Base-by-base conservation (phyloP, 2,329 filamentous ascomycete genomes). In the Pestalotiopsis sp. region DNA sequence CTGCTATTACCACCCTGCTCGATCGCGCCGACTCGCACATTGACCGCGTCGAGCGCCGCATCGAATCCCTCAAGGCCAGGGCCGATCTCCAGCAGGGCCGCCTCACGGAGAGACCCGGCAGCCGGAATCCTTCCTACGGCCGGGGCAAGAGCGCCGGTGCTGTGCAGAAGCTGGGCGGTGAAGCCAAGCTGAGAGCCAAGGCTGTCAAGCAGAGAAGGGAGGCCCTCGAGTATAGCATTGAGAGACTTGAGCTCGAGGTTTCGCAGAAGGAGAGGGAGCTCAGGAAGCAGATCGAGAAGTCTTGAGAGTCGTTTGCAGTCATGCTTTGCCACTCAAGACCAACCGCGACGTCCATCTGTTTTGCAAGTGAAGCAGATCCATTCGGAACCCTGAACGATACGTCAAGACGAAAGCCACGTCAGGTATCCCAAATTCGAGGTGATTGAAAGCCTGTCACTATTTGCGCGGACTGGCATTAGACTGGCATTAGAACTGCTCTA, bases 161-260 rank as follows among this genome's bases (percentile, higher is more conserved):
- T 23, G 11, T 65, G 67, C 17, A 36, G n/a, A 63, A 75, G 75
- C 83, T 93, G 70, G 90, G 89, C 39, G 81, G 80, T 2, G 84
- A 85, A 72, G 84, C 85, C 59, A 84, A 83, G 73, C 76, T 89
- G 63, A 80, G 85, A 23, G 86, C 85, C 2, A 82, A 85, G 74
- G 91, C 92, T 71, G 80, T 96, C 68, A 85, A 89, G 69, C 93
- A 94, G 83, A 92, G 94, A 81, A 95, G 93, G 80, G 94, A 97
- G 80, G 89, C 93, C 64, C 82, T 97, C 74, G 91, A 93, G 78
- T 97, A 97, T 83, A 92, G 93, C 36, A 93, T 97, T 20, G 93
- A 96, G 78, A 87, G 94, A 70, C 80, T 98, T 72, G 93, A 96
- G 83, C 78, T 97, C 75, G 93, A 97, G 82, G 92, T 93, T n/a